Evolutionary conservation across 345 rosid genomes (phyloP).

Genomic region (Eucalyptus sp.): DNA sequence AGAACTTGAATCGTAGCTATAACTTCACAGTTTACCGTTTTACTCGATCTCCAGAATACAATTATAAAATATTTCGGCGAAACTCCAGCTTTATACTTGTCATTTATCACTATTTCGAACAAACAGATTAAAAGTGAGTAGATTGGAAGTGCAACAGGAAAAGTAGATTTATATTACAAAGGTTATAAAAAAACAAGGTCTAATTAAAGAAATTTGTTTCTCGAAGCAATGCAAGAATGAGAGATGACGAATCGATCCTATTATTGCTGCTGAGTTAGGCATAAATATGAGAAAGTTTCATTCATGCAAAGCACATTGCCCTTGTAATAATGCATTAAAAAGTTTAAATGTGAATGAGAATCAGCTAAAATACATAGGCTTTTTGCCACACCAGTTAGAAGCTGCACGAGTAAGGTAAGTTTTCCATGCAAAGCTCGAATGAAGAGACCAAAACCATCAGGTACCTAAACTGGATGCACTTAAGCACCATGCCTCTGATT

Average conservation of each 20-base stretch:
- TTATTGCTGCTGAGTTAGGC: neutral
- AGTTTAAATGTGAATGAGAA: neutral
- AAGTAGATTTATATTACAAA: neutral
- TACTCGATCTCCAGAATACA: neutral
- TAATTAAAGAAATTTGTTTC: neutral
- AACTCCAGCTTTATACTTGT: neutral
- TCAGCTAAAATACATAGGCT: too few relatives aligned
- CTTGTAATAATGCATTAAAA: neutral
- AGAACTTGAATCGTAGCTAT: neutral
- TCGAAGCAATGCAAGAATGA: neutral
- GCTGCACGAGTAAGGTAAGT: neutral
- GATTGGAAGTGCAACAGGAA: neutral
- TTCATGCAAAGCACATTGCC: neutral
- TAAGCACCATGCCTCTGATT: neutral
- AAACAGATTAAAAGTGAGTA: neutral
- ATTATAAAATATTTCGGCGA: neutral
- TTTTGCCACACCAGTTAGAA: neutral
- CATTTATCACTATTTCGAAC: neutral
- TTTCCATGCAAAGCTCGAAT: neutral
- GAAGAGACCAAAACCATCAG: neutral
- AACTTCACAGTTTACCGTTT: neutral
- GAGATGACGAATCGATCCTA: neutral
- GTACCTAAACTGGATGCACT: neutral
- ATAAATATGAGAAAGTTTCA: neutral
- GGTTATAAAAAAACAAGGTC: neutral